Percentiles rank a stretch among this genome's conserved stretches.
phyloP scores from a whole-genome alignment of 768 basidiomycete genomes.

The Tulasnella sp. region DNA sequence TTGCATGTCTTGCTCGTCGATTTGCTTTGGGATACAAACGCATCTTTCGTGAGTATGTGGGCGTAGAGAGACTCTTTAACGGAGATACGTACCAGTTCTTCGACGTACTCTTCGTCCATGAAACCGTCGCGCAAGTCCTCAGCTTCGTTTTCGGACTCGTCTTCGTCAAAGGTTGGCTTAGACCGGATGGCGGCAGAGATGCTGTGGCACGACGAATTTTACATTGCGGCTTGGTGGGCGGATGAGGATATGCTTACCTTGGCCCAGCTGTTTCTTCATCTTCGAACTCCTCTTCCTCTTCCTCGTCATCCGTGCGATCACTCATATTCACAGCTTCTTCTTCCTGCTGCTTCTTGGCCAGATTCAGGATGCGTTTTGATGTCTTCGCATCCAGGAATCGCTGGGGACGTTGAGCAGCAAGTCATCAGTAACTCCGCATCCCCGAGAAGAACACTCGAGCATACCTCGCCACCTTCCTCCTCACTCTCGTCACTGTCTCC shows the following conservation, averaged over 20 bases:
- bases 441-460: conserved; percentile 16
- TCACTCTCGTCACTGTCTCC: conserved; percentile 53
- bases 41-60: neutral
- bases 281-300: conserved; percentile 49
- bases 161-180: conserved; percentile 24
- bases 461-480: conserved; percentile 46
- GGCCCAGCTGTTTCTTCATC: neutral
- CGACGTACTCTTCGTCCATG: neutral
- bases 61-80: neutral
- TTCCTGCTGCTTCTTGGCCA: conserved; percentile 84
- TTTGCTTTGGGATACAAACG: conserved; percentile 39
- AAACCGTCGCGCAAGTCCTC: conserved; percentile 23
- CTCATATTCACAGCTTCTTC: conserved; percentile 25
- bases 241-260: no score
- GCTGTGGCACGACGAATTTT: neutral
- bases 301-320: conserved; percentile 37
- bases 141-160: conserved; percentile 25
- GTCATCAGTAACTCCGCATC: neutral
- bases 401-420: conserved; percentile 34
- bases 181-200: neutral
- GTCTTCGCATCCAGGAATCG: conserved; percentile 69
- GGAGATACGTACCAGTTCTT: neutral
- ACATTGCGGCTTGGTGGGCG: neutral
- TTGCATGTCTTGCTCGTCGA: conserved; percentile 83
- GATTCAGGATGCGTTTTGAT: conserved; percentile 80